Percentiles rank a stretch among this genome's conserved stretches.
phyloP scores from a whole-genome alignment of 768 basidiomycete genomes.

The Cystofilobasidium capitatum region DNA sequence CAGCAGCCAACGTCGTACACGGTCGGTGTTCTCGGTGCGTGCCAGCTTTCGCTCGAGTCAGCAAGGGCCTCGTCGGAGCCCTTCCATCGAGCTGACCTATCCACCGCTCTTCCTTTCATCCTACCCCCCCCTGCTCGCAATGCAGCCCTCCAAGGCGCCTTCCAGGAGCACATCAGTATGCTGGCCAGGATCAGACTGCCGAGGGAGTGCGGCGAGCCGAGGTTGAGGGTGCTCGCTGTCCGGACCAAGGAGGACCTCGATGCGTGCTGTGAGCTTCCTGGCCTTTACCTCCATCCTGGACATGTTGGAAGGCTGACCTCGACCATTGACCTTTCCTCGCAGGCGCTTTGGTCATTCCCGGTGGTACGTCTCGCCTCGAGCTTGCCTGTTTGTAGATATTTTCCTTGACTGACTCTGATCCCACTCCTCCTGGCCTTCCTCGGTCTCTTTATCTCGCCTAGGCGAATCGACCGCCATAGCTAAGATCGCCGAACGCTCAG shows the following conservation, averaged over 20 bases:
- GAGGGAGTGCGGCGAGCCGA: not conserved
- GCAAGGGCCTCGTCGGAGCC: too few relatives aligned
- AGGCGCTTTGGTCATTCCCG: conserved; percentile 21
- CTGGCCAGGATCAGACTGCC: conserved; percentile 19
- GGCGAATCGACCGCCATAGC: conserved; percentile 26
- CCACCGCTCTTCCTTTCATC: too few relatives aligned
- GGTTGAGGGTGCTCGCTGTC: conserved; percentile 10
- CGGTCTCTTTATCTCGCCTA: not conserved
- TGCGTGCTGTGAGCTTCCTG: conserved; percentile 8
- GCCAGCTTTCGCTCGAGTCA: not conserved
- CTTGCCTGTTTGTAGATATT: not conserved
- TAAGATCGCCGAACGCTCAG: conserved; percentile 20
- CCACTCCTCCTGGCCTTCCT: not conserved
- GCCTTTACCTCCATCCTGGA: not conserved
- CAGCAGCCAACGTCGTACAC: not conserved
- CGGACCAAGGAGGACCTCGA: conserved; percentile 23
- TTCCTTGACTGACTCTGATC: not conserved
- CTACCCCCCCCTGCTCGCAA: not conserved
- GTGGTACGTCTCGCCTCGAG: not conserved
- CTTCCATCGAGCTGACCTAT: not conserved
- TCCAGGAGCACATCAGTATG: conserved; percentile 24
- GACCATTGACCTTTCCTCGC: not conserved
- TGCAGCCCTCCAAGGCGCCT: conserved; percentile 23
- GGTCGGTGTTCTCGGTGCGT: conserved; percentile 16
- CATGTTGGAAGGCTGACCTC: not conserved